A percentile compares a stretch with the other conserved stretches of the same genome.
Evolutionary conservation across 2,329 filamentous ascomycete genomes (phyloP).

Genomic region (Hypoxylon sp.): DNA sequence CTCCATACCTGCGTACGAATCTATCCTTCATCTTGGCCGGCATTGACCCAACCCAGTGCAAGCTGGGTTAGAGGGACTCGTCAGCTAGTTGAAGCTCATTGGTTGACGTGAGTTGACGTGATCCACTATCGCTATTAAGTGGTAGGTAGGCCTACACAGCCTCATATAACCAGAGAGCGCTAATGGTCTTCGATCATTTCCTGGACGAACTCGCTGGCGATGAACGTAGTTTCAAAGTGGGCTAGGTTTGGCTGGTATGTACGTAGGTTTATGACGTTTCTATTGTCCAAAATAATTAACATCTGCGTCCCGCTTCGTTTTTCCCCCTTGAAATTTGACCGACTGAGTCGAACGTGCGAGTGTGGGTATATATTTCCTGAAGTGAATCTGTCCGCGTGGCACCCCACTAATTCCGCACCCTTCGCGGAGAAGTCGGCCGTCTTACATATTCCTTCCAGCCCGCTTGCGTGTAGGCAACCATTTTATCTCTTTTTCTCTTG

Average conservation of each 20-base stretch:
- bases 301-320: slow-evolving; percentile 14
- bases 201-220: slow-evolving; percentile 5
- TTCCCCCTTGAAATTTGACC: slow-evolving; percentile 13
- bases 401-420: slow-evolving; percentile 30
- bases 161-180: slow-evolving; percentile 30
- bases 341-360: slow-evolving; percentile 14
- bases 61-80: slow-evolving; percentile 52
- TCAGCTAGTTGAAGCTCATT: slow-evolving; percentile 52
- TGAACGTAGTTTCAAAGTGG: slow-evolving; percentile 13
- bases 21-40: slow-evolving; percentile 28
- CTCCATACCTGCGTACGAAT: slow-evolving; percentile 31
- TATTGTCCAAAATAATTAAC: slow-evolving; percentile 6
- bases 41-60: slow-evolving; percentile 23
- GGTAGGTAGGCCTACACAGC: slow-evolving; percentile 46
- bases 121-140: slow-evolving; percentile 37
- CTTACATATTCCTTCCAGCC: slow-evolving; percentile 46
- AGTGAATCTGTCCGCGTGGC: slow-evolving; percentile 41
- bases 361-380: slow-evolving; percentile 37
- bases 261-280: not conserved
- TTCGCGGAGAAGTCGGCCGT: slow-evolving; percentile 39
- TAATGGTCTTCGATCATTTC: slow-evolving; percentile 14
- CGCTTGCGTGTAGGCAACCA: slow-evolving; percentile 41
- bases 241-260: not conserved
- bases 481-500: slow-evolving; percentile 35
- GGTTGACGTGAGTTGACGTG: slow-evolving; percentile 34